These are phyloP conservation scores for Phialocephala subalpina DNA, from an alignment of 2,329 filamentous ascomycete species.

Conservation along the genomic window DNA sequence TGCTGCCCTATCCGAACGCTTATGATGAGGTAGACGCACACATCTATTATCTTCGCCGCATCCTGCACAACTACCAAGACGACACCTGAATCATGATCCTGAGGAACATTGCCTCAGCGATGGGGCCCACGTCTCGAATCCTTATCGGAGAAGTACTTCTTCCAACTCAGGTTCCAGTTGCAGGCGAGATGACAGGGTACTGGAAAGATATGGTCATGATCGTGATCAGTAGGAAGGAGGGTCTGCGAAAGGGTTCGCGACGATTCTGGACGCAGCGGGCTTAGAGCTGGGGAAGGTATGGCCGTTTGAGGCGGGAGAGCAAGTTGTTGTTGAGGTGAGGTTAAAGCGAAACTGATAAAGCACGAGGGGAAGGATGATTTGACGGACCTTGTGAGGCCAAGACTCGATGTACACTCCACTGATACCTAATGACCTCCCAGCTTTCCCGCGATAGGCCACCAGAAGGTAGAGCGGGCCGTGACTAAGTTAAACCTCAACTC, in stretches of 20 bases:
- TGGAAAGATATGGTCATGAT: constrained; percentile 44
- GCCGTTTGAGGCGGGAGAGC: constrained; percentile 2
- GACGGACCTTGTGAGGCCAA: too few relatives aligned
- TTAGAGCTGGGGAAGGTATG: constrained; percentile 10
- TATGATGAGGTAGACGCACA: constrained; percentile 35
- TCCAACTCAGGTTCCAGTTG: constrained; percentile 33
- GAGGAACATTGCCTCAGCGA: constrained; percentile 38
- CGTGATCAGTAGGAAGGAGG: constrained; percentile 40
- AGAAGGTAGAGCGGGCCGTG: too few relatives aligned
- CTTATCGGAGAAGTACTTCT: constrained; percentile 41
- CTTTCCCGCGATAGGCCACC: too few relatives aligned
- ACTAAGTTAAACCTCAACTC: too few relatives aligned
- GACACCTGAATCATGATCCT: constrained; percentile 34
- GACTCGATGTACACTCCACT: too few relatives aligned
- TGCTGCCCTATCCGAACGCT: not conserved
- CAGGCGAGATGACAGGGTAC: constrained; percentile 42
- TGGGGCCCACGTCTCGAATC: constrained; percentile 41
- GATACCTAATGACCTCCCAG: too few relatives aligned
- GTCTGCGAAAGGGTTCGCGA: constrained; percentile 33
- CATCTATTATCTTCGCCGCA: constrained; percentile 42
- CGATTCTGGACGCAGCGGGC: constrained; percentile 3
- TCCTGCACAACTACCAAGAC: constrained; percentile 47
- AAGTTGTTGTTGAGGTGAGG: constrained; percentile 14
- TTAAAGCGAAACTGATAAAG: constrained; percentile 2
- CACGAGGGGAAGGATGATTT: too few relatives aligned